Percentiles rank a stretch among this genome's conserved stretches.
Conservation (phyloP, 768 basidiomycete species). For the Mrakia blollopis region DNA sequence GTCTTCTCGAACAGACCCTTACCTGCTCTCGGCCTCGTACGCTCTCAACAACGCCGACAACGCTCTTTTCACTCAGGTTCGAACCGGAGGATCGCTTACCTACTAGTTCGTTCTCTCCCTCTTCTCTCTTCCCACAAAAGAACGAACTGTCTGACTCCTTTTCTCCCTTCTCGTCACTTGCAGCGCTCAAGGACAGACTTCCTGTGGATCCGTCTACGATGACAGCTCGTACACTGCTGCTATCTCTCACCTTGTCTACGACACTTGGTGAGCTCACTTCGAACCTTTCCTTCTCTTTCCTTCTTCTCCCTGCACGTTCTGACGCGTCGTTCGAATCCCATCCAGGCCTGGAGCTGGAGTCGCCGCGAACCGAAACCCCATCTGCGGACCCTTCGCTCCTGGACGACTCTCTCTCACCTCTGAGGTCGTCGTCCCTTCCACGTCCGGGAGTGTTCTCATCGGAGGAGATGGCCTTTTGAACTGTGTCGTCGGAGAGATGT, state of each 20-base stretch:
- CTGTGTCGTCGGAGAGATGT: slow-evolving; percentile 20
- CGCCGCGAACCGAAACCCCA: slow-evolving; percentile 22
- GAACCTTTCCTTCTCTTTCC: neutral
- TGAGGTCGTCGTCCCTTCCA: neutral
- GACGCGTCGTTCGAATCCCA: neutral
- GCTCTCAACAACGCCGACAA: slow-evolving; percentile 17
- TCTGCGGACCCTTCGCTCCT: slow-evolving; percentile 17
- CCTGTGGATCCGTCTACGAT: slow-evolving; percentile 19
- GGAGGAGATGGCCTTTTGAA: slow-evolving; percentile 15
- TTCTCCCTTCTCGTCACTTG: neutral
- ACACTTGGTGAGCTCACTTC: slow-evolving; percentile 17
- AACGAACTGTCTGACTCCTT: neutral
- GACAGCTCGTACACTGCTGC: slow-evolving; percentile 18
- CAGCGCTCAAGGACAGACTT: slow-evolving; percentile 16
- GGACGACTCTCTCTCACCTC: neutral
- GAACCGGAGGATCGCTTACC: neutral
- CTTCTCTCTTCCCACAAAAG: neutral
- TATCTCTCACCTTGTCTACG: slow-evolving; percentile 17
- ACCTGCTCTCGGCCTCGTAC: slow-evolving; percentile 11
- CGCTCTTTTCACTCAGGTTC: slow-evolving; percentile 7
- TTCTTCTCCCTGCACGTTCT: neutral
- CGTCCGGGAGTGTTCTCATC: neutral
- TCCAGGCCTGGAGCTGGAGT: slow-evolving; percentile 19
- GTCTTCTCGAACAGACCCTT: slow-evolving; percentile 4
- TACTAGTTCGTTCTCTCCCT: neutral